phyloP scores from a whole-genome alignment of 2,329 filamentous ascomycete genomes.

The Monilinia vaccinii-corymbosi region DNA sequence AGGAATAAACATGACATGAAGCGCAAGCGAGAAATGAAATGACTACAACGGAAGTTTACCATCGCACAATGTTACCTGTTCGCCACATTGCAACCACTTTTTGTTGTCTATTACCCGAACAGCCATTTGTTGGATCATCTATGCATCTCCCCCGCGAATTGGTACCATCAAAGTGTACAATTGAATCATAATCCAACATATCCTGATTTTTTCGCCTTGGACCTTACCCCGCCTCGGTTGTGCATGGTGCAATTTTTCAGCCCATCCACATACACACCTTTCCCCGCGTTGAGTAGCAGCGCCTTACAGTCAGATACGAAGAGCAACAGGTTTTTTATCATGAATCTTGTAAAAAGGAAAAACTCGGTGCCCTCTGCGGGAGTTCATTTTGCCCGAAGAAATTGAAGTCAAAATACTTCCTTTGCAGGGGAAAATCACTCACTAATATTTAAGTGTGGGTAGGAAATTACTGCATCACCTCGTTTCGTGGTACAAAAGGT shows the following conservation, averaged over 20 bases:
- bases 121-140: neutral
- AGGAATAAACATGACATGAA: neutral
- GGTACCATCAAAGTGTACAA: neutral
- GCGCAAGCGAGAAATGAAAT: neutral
- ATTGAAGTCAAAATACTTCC: neutral
- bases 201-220: neutral
- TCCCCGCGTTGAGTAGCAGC: constrained; percentile 6
- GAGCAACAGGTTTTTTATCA: neutral
- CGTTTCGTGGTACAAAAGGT: neutral
- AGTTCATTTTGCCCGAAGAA: neutral
- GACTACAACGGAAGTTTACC: neutral
- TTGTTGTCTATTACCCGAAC: neutral
- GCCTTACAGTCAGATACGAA: neutral
- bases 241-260: constrained; percentile 4
- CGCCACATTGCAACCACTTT: neutral
- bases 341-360: neutral
- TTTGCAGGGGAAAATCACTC: neutral
- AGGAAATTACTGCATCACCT: neutral
- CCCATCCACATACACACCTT: neutral
- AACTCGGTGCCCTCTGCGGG: neutral
- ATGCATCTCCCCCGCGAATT: neutral
- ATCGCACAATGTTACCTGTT: neutral
- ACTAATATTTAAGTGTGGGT: neutral
- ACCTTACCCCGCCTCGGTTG: constrained; percentile 1
- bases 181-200: constrained; percentile 1